Base-by-base conservation (phyloP, 495 filamentous ascomycete genomes). In the Immersiella caudata region DNA sequence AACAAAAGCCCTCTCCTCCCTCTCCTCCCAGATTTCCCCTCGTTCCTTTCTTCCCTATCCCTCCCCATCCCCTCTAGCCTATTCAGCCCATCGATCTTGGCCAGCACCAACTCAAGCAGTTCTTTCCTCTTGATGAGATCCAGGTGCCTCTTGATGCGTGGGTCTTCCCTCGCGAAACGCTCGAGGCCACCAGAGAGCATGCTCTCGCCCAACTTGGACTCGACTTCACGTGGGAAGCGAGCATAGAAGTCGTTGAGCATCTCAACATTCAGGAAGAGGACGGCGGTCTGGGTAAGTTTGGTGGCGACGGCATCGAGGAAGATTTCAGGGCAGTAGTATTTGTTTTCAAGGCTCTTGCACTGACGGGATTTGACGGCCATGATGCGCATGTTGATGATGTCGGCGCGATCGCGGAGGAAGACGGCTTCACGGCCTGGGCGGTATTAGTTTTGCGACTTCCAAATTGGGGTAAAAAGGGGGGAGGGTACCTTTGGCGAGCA, bases 221-320 rank as follows among this genome's bases (percentile, higher is more conserved):
- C 95, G 21, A 99, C 85, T 75, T 97, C 93, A 22, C 96, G 86
- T 0, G 95, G 95, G 81, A 99, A 99, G 74, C 94, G 90, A 75
- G 96, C 94, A 81, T 97, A 97, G 73, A 98, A 99, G 74, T 98
- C 96, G 5, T 91, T 93, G 50, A 99, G 85, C 26, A 99, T 85
- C 80, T 99, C 95, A 40, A 97, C 96, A 71, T 99, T 97, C 11
- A 99, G 87, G 84, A 99, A 99, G 0, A 99, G 86, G 11, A 98
- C 96, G 12, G 95, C 94, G 0, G 94, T 98, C 3, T 91, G 88
- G 18, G 93, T 93, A 64, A 99, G 89, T 79, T 98, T 97, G 73
- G 96, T 91, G 29, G 95, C 93, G 12, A 97, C 95, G 11, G 96
- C 92, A 75, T 99, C 95, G 27, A 99, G 88, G 83, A 99, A 98